Base-by-base conservation (phyloP, 116 monocot genomes). In the Phalaenopsis hybrid region DNA sequence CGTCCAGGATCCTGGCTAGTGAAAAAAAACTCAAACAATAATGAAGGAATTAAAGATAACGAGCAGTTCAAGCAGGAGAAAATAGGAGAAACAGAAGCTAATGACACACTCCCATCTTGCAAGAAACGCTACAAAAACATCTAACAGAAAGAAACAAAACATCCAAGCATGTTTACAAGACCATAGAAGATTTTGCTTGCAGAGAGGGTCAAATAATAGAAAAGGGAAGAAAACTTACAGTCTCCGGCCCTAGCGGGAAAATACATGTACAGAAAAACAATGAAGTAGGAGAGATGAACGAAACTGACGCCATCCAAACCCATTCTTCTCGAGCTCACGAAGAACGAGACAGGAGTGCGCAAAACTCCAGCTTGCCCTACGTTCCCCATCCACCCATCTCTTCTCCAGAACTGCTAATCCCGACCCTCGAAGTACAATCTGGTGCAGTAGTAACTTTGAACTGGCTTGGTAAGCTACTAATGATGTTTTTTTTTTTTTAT, bases 201-300 rank as follows among this genome's bases (percentile, higher is more conserved):
- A 77, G 9, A 20, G 37, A 44, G 15, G 0, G 16, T 34, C 0
- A 13, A 50, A 76, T 44, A 50, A 49, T 44, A 23, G 31, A 77
- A 23, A 21, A 77, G 77, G 28, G 28, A 12, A 77, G 25, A 77
- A 77, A 77, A 77, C 77, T 77, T 51, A 77, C 77, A 77, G 28
- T 50, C 77, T 21, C 51, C 43, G 23, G 12, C 77, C 50, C 77
- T 77, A 77, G 77, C 8, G 21, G 25, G 50, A 51, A 77, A 12
- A 25, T 5, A 9, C 44, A 13, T 49, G 77, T 13, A 51, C 77
- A 77, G 21, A 3, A 77, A 18, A 77, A 77, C 20, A 8, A 77
- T 25, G 77, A 49, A 77, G 51, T 13, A 77, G 28, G 12, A 50
- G 10, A 77, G 50, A 50, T 23, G 28, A 51, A 21, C 44, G 28